Evolutionary conservation across 495 filamentous ascomycete genomes (phyloP).

Genomic region (Tuber borchii): DNA sequence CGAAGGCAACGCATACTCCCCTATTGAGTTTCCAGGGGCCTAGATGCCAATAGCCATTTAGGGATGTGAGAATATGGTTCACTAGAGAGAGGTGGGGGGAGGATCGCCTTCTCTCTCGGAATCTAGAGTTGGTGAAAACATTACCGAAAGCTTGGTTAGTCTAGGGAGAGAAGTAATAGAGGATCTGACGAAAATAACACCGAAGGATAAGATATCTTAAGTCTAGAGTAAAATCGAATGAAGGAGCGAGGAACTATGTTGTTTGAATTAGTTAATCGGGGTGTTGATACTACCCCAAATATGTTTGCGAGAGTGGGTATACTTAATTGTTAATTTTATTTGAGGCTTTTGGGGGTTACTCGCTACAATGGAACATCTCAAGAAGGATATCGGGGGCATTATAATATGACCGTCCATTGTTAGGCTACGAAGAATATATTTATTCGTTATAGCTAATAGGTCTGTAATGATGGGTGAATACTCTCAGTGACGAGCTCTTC

Average conservation of each 20-base stretch:
- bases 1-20: too few relatives aligned
- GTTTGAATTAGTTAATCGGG: neutral
- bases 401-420: too few relatives aligned
- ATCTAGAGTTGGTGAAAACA: neutral
- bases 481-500: neutral
- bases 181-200: neutral
- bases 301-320: neutral
- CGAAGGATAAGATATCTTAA: conserved; percentile 7
- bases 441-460: neutral
- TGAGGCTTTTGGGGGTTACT: neutral
- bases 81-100: conserved; percentile 6
- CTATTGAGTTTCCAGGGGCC: too few relatives aligned
- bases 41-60: too few relatives aligned
- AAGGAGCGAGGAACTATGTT: neutral
- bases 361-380: too few relatives aligned
- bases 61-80: conserved; percentile 17
- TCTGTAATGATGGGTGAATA: neutral
- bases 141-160: neutral
- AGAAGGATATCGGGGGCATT: too few relatives aligned
- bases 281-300: too few relatives aligned
- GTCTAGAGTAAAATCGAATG: conserved; percentile 12
- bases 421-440: neutral
- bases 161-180: neutral
- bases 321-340: neutral
- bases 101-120: neutral